Base-by-base conservation (phyloP, 2,329 filamentous ascomycete species). In the Fusarium neocosmosporiellum region DNA sequence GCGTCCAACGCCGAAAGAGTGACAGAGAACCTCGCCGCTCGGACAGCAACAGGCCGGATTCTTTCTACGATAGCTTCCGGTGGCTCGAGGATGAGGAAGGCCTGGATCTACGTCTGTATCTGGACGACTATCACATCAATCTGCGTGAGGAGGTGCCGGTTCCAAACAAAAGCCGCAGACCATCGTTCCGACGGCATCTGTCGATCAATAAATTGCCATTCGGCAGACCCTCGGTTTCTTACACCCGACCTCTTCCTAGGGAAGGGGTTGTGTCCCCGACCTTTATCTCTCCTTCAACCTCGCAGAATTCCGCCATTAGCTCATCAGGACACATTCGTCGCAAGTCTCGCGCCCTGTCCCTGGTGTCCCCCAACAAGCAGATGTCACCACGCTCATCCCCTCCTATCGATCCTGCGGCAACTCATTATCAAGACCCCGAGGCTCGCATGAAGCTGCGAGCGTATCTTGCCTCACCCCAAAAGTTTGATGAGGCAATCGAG, bases 401-500 rank as follows among this genome's bases (percentile, higher is more conserved):
- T 16, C 67, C 76, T 22, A 89, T 93, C 66, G 94, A 97, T 76
- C 88, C 92, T 6, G 87, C 88, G 36, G 93, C 94, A 5, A 90
- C 93, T 39, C 93, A 98, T 82, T 98, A 98, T 78, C 94, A 94
- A 80, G 95, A 98, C 76, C 94, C 95, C 0, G 94, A 97, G 79
- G 94, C 95, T 41, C 90, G 96, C 36, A 87, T 94, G 76, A 98
- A 97, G 82, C 86, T 98, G 22, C 91, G 95, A 14, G 91, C 94
- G 8, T 98, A 95, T 77, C 88, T 98, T 22, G 93, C 94, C 9
- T 97, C 95, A 1, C 93, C 95, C 1, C 94, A 97, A 75, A 98
- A 97, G 80, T 98, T 98, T 76, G 96, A 98, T 79, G 96, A 98
- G 82, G 95, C 94, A 1, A 89, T 98, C 60, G 94, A 97, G 80